Conservation (phyloP, 352 stramenopile genomes). For the Hyaloperonospora arabidopsidis region DNA sequence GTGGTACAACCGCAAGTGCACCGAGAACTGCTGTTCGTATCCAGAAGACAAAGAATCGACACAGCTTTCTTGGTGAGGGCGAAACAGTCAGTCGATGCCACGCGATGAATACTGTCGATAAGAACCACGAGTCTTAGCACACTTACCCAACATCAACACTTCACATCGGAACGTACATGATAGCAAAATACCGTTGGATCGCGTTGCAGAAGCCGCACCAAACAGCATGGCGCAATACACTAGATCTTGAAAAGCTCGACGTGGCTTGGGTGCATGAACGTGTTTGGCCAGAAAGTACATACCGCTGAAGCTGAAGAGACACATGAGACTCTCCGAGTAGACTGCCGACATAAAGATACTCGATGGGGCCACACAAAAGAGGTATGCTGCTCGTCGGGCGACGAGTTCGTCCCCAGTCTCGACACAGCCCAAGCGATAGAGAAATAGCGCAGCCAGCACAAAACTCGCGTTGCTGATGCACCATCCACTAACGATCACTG, state of each 20-base stretch:
- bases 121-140: constrained; percentile 10
- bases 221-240: constrained; percentile 46
- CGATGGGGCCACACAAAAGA: constrained; percentile 70
- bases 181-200: constrained; percentile 73
- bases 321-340: constrained; percentile 83
- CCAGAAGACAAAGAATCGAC: constrained; percentile 53
- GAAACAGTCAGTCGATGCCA: constrained; percentile 57
- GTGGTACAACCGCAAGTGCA: constrained; percentile 47
- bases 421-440: constrained; percentile 57
- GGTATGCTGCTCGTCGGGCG: constrained; percentile 51
- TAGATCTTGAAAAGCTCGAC: constrained; percentile 27
- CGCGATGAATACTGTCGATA: constrained; percentile 56
- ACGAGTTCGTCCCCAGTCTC: constrained; percentile 49
- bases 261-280: constrained; percentile 7
- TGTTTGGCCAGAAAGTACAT: constrained; percentile 55
- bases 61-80: constrained; percentile 27
- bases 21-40: constrained; percentile 50
- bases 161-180: constrained; percentile 46
- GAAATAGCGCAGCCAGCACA: constrained; percentile 54
- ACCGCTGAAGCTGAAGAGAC: constrained; percentile 65
- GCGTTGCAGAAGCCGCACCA: constrained; percentile 49
- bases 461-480: constrained; percentile 71
- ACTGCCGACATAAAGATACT: constrained; percentile 78
- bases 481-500: constrained; percentile 43
- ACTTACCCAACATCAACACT: neutral